Base-by-base conservation (phyloP, 228 moss, liverwort and hornwort species). In the Sphagnum fallax region DNA sequence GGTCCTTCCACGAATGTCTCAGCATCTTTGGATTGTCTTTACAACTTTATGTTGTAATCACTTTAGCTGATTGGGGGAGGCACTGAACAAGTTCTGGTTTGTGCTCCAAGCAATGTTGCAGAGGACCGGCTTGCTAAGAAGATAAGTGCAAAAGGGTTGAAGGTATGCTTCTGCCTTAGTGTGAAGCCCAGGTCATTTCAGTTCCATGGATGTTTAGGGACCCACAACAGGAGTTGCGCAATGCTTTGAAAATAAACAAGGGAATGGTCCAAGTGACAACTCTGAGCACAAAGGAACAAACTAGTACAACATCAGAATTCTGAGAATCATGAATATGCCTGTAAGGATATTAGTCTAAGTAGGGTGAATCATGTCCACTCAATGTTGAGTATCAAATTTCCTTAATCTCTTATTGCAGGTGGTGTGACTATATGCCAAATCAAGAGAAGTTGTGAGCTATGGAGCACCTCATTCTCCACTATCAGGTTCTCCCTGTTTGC, bases 371-470 rank as follows among this genome's bases (percentile, higher is more conserved):
- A 32, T 32, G 32, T 3, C 32, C 32, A 32, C 32, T 32, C 32
- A 32, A 32, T 32, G 32, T 32, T 32, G 2, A 32, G 32, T 32
- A 2, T 32, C 32, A 32, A 32, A 32, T 32, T 32, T 32, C 57
- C 1, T 58, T 9, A 58, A 14, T 2, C 14, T 14, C 4, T 58
- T 58, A 58, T 64, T 69, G 8, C 90, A 95, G 95, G 97, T 97
- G 75, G 97, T 97, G 47, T 80, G 97, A 78, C 63, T 98, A 62
- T 90, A 85, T 79, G 98, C 94, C 4, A 98, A 98, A 75, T 98
- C 98, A 6, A 92, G 94, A 72, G 92, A 98, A 72, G 94, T 92
- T 62, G 98, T 98, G 50, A 92, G 90, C 98, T 52, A 88, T 98
- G 47, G 94, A 98, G 81, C 92, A 98, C 72, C 78, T 98, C 66